These are phyloP conservation scores for Oryza meridionalis DNA, from an alignment of 176 grass and related monocot species.

Conservation along the genomic window DNA sequence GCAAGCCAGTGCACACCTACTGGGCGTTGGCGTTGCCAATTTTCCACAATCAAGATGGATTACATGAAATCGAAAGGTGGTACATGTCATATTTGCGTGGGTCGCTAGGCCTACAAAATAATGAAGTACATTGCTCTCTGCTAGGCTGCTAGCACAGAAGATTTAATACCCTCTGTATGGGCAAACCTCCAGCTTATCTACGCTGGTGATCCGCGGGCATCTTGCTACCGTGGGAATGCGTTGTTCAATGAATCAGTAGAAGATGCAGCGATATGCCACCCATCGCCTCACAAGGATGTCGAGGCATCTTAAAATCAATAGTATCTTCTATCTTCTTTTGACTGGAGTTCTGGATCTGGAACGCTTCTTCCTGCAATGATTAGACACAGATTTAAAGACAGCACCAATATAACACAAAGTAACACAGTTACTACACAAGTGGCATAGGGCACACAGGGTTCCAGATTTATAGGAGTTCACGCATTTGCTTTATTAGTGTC, in stretches of 20 bases:
- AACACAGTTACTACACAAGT: background rate
- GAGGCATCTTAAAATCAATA: background rate
- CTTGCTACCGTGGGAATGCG: background rate
- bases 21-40: background rate
- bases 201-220: background rate
- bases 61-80: background rate
- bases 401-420: background rate
- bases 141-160: background rate
- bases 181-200: background rate
- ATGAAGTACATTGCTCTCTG: background rate
- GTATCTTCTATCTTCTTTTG: conserved; percentile 50
- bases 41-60: background rate
- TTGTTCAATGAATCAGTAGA: background rate
- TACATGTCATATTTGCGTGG: background rate
- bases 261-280: background rate
- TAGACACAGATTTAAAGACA: conserved; percentile 20
- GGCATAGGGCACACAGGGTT: conserved; percentile 10
- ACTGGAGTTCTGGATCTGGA: conserved; percentile 64
- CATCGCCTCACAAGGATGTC: background rate
- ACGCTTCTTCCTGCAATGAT: conserved; percentile 48
- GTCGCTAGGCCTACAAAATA: background rate
- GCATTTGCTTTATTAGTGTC: conserved; percentile 4
- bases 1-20: too few species aligned
- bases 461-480: background rate
- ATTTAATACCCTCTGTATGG: background rate